Conservation (phyloP, 352 stramenopile genomes). For the Phytophthora multivora region DNA sequence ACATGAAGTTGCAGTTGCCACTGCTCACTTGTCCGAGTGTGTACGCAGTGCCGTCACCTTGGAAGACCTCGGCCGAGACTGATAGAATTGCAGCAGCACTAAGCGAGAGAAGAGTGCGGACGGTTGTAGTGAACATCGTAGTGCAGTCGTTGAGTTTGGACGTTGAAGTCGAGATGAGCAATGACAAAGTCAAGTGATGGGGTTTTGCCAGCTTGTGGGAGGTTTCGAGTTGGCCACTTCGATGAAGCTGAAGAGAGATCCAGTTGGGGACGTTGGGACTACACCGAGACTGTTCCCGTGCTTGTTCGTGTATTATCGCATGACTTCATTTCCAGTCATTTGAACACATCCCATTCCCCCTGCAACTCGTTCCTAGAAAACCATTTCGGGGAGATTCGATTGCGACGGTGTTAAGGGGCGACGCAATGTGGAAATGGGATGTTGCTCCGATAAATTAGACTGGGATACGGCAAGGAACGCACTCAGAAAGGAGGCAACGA, state of each 20-base stretch:
- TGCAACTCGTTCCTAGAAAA: conserved; percentile 9
- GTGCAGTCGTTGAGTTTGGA: background rate
- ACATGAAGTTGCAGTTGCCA: conserved; percentile 68
- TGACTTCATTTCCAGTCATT: conserved; percentile 3
- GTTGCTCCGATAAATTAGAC: background rate
- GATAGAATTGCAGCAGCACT: background rate
- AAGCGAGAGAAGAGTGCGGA: conserved; percentile 6
- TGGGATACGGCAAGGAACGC: background rate
- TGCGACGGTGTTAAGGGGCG: too few relatives aligned
- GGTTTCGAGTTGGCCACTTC: background rate
- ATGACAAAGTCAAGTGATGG: background rate
- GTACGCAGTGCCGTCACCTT: conserved; percentile 53
- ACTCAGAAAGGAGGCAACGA: background rate
- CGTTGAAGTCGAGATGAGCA: conserved; percentile 19
- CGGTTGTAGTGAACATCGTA: conserved; percentile 10
- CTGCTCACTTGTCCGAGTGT: conserved; percentile 33
- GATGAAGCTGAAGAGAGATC: conserved; percentile 17
- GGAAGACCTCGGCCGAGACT: conserved; percentile 26
- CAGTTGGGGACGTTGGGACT: conserved; percentile 2
- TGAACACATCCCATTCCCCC: conserved; percentile 2
- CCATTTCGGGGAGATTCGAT: conserved; percentile 12
- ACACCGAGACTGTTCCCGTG: conserved; percentile 10
- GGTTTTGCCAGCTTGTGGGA: background rate
- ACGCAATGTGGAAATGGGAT: background rate
- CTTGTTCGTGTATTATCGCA: conserved; percentile 18